phyloP scores from a whole-genome alignment of 2,329 filamentous ascomycete species.

The Xylariales sp. region DNA sequence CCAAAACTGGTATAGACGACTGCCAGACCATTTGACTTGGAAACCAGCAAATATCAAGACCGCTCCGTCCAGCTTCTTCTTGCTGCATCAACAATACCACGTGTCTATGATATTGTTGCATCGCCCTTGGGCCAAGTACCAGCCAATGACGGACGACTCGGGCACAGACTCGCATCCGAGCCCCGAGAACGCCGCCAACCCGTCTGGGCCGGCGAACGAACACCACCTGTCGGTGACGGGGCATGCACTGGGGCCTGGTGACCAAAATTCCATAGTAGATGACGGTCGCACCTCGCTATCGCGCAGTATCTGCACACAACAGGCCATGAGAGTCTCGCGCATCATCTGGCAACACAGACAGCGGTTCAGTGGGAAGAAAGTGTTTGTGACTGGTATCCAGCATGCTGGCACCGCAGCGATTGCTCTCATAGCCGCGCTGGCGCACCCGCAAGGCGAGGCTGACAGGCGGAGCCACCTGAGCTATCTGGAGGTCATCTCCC shows the following conservation, averaged over 20 bases:
- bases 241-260: constrained; percentile 23
- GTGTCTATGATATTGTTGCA: constrained; percentile 48
- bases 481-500: constrained; percentile 49
- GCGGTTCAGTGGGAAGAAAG: constrained; percentile 45
- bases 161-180: constrained; percentile 29
- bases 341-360: constrained; percentile 53
- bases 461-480: constrained; percentile 35
- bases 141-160: constrained; percentile 30
- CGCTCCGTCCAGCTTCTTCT: constrained; percentile 46
- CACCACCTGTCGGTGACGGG: neutral
- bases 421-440: constrained; percentile 46
- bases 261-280: constrained; percentile 31
- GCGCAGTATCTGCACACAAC: constrained; percentile 49
- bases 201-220: constrained; percentile 12
- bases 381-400: constrained; percentile 46
- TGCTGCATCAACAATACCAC: constrained; percentile 53
- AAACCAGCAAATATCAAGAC: constrained; percentile 45
- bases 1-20: constrained; percentile 48
- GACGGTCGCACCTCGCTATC: constrained; percentile 41
- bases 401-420: constrained; percentile 51
- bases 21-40: constrained; percentile 45
- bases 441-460: constrained; percentile 29
- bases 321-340: constrained; percentile 46
- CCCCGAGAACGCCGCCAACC: constrained; percentile 21
- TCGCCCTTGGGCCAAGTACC: constrained; percentile 48